phyloP scores from a whole-genome alignment of 495 filamentous ascomycete genomes.

The Xylaria grammica region DNA sequence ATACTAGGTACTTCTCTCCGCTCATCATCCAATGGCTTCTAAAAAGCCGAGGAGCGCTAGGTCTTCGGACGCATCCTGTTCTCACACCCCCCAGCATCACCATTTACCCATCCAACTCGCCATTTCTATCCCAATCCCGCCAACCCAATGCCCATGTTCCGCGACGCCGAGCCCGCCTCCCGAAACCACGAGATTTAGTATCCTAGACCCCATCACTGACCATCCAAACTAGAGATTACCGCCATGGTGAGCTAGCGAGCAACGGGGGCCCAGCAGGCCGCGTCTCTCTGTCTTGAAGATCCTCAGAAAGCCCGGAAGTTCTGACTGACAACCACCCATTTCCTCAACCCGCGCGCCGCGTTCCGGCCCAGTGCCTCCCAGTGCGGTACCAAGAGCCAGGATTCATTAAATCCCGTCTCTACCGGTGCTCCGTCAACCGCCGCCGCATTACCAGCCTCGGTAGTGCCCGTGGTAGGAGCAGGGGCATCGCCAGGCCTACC shows the following conservation, averaged over 20 bases:
- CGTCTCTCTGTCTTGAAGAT: not conserved
- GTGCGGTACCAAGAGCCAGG: conserved; percentile 78
- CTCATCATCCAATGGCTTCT: too few relatives aligned
- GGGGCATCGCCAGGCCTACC: conserved; percentile 32
- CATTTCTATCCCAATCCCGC: not conserved
- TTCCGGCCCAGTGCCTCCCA: conserved; percentile 54
- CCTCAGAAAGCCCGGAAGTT: conserved; percentile 63
- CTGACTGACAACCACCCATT: conserved; percentile 75
- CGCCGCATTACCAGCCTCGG: conserved; percentile 30
- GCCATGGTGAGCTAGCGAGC: not conserved
- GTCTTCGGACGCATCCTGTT: not conserved
- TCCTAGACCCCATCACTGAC: not conserved
- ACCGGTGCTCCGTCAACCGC: conserved; percentile 51
- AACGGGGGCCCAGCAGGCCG: not conserved
- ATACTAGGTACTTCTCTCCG: not conserved
- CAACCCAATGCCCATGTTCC: not conserved
- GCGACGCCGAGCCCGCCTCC: not conserved
- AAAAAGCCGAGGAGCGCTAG: not conserved
- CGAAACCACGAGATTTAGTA: not conserved
- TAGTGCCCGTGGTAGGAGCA: not conserved
- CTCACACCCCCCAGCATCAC: too few relatives aligned
- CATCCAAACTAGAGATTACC: not conserved
- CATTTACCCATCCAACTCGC: too few relatives aligned
- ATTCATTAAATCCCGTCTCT: conserved; percentile 73
- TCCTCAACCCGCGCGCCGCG: conserved; percentile 44